These are phyloP conservation scores for Yamadazyma sp. DNA, from an alignment of 1,139 yeast genomes.

Conservation along the genomic window DNA sequence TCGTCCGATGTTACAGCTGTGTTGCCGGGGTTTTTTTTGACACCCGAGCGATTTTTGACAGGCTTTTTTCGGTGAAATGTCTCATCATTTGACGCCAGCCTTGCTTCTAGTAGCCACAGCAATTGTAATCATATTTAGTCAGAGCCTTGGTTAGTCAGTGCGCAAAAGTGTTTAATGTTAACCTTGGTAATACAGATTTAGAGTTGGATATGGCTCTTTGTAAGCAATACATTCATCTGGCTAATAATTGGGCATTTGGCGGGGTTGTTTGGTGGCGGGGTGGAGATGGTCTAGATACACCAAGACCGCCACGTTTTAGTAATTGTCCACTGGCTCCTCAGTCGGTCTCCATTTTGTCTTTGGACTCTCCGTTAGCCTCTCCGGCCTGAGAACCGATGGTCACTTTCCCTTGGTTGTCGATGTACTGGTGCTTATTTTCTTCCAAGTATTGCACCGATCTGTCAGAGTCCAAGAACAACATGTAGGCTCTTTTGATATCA, in stretches of 20 bases:
- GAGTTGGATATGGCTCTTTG: background rate
- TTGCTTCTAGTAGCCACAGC: no score
- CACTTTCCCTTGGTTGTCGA: slow-evolving; percentile 71
- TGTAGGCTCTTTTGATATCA: slow-evolving; percentile 85
- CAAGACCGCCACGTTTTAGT: background rate
- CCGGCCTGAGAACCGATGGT: slow-evolving; percentile 37
- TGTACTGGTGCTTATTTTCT: slow-evolving; percentile 65
- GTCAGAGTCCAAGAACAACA: slow-evolving; percentile 82
- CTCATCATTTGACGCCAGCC: no score
- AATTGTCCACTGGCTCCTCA: slow-evolving; percentile 8
- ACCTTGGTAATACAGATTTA: background rate
- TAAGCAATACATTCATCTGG: background rate
- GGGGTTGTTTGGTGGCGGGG: no score
- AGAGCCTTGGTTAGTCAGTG: no score
- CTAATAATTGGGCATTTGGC: no score
- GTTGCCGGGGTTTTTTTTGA: no score
- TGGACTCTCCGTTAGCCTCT: slow-evolving; percentile 5
- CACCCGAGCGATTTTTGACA: background rate
- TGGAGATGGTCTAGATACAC: background rate
- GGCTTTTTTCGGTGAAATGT: no score
- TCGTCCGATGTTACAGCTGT: no score
- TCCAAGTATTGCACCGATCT: slow-evolving; percentile 82
- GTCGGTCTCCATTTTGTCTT: slow-evolving; percentile 54
- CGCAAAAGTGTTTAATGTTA: no score
- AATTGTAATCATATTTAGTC: no score